Conservation (phyloP, 1,139 yeast genomes). For the Dujonia santamariae region DNA sequence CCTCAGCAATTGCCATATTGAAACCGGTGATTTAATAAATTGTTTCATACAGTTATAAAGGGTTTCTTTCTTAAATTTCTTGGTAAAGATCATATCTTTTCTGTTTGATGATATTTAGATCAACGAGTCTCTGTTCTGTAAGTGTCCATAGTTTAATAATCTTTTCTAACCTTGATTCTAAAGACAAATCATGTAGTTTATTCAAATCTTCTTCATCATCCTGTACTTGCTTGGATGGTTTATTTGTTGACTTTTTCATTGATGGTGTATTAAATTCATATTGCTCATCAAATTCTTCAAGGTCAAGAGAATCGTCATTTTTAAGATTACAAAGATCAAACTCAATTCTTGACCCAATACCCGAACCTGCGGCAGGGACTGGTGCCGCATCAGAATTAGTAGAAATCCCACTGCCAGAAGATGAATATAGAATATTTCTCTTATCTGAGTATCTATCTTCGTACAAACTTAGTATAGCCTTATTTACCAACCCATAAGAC, state of each 20-base stretch:
- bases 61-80: no score
- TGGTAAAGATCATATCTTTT: conserved; percentile 21
- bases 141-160: conserved; percentile 60
- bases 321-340: conserved; percentile 1
- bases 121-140: conserved; percentile 51
- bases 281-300: conserved; percentile 2
- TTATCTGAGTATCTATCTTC: no score
- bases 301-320: conserved; percentile 2
- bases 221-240: neutral
- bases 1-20: conserved; percentile 58
- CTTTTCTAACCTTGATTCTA: conserved; percentile 51
- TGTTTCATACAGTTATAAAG: no score
- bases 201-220: conserved; percentile 23
- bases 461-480: conserved; percentile 36
- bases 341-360: conserved; percentile 1
- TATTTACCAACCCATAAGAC: conserved; percentile 59
- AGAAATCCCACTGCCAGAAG: neutral
- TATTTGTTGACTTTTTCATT: neutral
- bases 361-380: neutral
- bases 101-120: conserved; percentile 32
- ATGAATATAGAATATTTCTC: conserved; percentile 7
- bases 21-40: conserved; percentile 61
- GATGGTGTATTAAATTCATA: neutral
- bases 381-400: neutral
- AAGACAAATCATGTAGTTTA: conserved; percentile 23